Conservation (phyloP, 1,284 basidiomycete species). For the Thelephora terrestris region DNA sequence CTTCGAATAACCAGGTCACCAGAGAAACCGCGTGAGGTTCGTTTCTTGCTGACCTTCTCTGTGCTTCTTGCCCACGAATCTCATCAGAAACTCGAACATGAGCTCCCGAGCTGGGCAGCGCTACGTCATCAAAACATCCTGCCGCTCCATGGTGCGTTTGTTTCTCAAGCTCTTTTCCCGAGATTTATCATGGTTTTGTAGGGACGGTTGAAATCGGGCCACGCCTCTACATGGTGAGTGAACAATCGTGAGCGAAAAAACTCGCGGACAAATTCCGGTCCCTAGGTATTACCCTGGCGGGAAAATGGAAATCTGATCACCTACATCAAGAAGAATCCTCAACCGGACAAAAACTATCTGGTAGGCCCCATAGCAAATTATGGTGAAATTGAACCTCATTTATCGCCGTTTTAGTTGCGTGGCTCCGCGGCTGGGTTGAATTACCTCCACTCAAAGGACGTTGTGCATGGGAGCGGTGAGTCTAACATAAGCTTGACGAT, state of each 20-base stretch:
- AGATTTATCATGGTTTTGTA: constrained; percentile 38
- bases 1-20: constrained; percentile 32
- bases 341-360: constrained; percentile 30
- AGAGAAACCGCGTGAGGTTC: constrained; percentile 31
- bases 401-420: constrained; percentile 26
- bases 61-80: not conserved
- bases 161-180: no score
- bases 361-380: constrained; percentile 20
- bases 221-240: constrained; percentile 34
- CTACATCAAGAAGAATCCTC: constrained; percentile 25
- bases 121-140: no score
- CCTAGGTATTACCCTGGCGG: constrained; percentile 51
- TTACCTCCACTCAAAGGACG: constrained; percentile 37
- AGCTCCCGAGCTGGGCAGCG: no score
- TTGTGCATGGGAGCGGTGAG: constrained; percentile 49
- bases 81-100: constrained; percentile 39
- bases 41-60: not conserved
- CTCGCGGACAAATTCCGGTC: not conserved
- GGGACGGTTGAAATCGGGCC: constrained; percentile 41
- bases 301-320: constrained; percentile 42
- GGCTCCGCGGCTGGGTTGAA: constrained; percentile 42
- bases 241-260: not conserved
- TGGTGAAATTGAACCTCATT: not conserved
- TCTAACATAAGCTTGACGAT: constrained; percentile 4
- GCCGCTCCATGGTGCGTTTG: no score